Evolutionary conservation across 352 stramenopile species (phyloP).

Genomic region (Phytophthora fragariaefolia): DNA sequence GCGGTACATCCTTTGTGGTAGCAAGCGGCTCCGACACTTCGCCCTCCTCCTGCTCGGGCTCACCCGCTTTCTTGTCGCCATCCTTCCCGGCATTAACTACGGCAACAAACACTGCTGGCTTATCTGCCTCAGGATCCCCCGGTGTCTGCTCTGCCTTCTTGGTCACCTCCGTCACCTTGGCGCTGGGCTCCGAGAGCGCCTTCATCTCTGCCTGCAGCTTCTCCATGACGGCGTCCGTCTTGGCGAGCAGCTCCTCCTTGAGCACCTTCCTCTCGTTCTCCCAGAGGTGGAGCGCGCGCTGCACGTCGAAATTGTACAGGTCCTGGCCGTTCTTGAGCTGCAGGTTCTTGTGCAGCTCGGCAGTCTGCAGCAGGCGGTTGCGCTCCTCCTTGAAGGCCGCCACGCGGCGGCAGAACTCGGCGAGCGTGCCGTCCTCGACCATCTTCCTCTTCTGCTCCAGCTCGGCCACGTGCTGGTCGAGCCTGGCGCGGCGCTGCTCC

Average conservation of each 20-base stretch:
- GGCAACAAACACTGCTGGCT: constrained; percentile 18
- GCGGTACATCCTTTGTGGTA: constrained; percentile 7
- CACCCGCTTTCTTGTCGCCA: constrained; percentile 15
- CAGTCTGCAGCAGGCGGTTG: constrained; percentile 72
- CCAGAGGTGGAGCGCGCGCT: constrained; percentile 74
- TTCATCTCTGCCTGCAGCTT: constrained; percentile 62
- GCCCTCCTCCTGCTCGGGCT: constrained; percentile 32
- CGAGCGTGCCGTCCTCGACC: constrained; percentile 83
- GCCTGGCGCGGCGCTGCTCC: constrained; percentile 37
- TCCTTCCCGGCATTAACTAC: constrained; percentile 12
- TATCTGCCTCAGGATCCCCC: constrained; percentile 4
- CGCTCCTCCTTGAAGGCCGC: constrained; percentile 86
- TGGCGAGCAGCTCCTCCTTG: constrained; percentile 58
- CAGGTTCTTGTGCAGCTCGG: constrained; percentile 83
- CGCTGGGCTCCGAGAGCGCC: constrained; percentile 37
- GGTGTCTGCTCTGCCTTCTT: constrained; percentile 18
- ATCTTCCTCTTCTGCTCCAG: constrained; percentile 87
- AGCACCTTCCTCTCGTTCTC: constrained; percentile 62
- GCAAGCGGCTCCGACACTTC: constrained; percentile 32
- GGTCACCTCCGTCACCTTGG: constrained; percentile 17
- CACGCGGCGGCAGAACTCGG: constrained; percentile 84
- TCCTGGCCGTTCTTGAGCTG: constrained; percentile 87
- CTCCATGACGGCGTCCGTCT: constrained; percentile 51
- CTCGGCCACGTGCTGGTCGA: constrained; percentile 71
- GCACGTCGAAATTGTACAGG: constrained; percentile 80